Conservation (phyloP, 805 yeast species). For the Monosporozyma aquatica region DNA sequence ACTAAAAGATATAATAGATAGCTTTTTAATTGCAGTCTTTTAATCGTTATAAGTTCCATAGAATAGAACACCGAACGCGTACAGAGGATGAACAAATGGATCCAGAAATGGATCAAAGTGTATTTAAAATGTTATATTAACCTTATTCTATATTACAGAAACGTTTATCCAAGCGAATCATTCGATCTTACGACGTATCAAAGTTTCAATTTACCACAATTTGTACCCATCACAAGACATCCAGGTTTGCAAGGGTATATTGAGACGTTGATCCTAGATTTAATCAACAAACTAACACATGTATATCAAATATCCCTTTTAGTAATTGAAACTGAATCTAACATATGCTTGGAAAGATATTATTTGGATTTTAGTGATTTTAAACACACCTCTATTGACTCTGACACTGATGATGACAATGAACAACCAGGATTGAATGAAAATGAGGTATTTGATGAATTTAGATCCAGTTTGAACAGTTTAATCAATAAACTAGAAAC, state of each 20-base stretch:
- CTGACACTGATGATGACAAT: conserved; percentile 5
- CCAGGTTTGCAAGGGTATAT: conserved; percentile 36
- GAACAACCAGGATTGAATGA: conserved; percentile 13
- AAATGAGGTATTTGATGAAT: conserved; percentile 26
- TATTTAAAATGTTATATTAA: conserved; percentile 33
- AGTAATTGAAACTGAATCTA: conserved; percentile 15
- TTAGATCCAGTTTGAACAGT: conserved; percentile 26
- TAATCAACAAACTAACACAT: conserved; percentile 19
- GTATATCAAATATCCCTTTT: conserved; percentile 19
- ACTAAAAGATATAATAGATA: background rate
- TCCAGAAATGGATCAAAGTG: conserved; percentile 23
- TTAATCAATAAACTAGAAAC: conserved; percentile 21
- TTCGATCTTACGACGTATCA: conserved; percentile 32
- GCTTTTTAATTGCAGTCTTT: too few relatives aligned
- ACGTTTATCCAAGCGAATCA: conserved; percentile 31
- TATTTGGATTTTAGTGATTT: conserved; percentile 28
- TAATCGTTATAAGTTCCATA: too few relatives aligned
- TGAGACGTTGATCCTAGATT: conserved; percentile 26
- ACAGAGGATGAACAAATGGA: conserved; percentile 19
- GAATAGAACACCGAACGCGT: too few relatives aligned
- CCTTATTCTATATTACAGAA: conserved; percentile 30
- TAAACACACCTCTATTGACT: conserved; percentile 14
- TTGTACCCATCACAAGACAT: conserved; percentile 38
- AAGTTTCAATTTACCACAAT: conserved; percentile 35
- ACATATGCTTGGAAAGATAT: conserved; percentile 21